Base-by-base conservation (phyloP, 306 rosid genomes). In the Acacia crassicarpa region DNA sequence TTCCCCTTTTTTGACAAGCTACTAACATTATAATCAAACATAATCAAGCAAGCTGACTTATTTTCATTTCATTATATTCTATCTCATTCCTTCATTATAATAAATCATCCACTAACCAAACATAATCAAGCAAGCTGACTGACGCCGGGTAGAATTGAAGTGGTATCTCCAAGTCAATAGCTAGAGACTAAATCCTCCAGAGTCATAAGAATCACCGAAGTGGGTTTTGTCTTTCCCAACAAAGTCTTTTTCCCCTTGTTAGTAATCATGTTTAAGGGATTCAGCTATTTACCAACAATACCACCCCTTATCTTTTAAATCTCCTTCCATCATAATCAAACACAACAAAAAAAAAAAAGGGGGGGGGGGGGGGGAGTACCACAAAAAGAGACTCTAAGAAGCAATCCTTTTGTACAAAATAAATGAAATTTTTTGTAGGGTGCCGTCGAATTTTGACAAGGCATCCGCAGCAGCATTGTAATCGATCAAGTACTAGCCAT, bases 151-250 rank as follows among this genome's bases (percentile, higher is more conserved):
- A 38, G 41, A 38, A 38, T 38, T 38, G 1, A 38, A 0, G 41
- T 0, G 1, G 8, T 38, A 38, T 38, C 8, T 1, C 1, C 3
- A 0, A 5, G 4, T 1, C 1, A 1, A 38, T 38, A 38, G 0
- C 0, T 0, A 38, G 8, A 38, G 0, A 38, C 7, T 6, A 38
- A 38, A 6, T 8, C 8, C 27, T 27, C 27, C 1, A 27, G 1
- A 35, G 7, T 0, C 0, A 1, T 35, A 35, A 0, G 5, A 4
- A 35, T 35, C 7, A 35, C 0, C 1, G 0, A 35, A 35, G 0
- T 35, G 1, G 6, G 40, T 35, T 35, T 35, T 35, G 5, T 0
- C 7, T 35, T 7, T 35, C 6, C 0, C 7, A 35, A 35, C 38
- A 35, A 4, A 35, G 5, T 0, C 2, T 30, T 27, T 27, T n/a